Base-by-base conservation (phyloP, 2,329 filamentous ascomycete genomes). In the Microascus cirrosus region DNA sequence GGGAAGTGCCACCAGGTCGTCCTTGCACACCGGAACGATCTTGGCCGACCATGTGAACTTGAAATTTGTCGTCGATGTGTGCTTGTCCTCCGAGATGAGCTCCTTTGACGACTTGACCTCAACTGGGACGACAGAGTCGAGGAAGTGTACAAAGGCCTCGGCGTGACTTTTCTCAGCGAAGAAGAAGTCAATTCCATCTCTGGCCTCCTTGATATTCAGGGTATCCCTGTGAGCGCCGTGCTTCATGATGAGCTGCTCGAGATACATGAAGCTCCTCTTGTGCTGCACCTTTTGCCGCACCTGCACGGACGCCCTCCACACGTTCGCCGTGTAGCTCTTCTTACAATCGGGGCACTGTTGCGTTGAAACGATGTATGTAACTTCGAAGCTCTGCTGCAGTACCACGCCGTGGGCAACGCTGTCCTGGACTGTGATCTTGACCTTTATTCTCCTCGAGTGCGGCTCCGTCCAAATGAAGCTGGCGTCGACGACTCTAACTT, bases 381-480 rank as follows among this genome's bases (percentile, higher is more conserved):
- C 91, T 74, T 97, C 93, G 69, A 99, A 96, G 55, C 85, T 87
- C 73, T 99, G 94, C 73, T 99, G 94, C 65, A 99, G 77, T 59
- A 86, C 71, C 53, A 85, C 78, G 28, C 82, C 83, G 58, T 84
- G 82, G 56, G 80, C 79, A 1, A 85, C 81, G 24, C 78, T 73
- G 60, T 84, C 82, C 68, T 97, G 94, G 54, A 97, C 86, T 1
- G 94, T 97, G 71, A 99, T 86, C 77, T 96, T 96, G 71, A 97
- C 86, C 74, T 92, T 95, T 62, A 97, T 81, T 69, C 94, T 81
- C 68, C 90, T 81, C 65, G 92, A 96, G 75, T 99, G 94, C 12
- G 94, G 93, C 73, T 99, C 94, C 1, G 94, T 99, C 94, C 94
- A 99, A 68, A 97, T 89, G 69, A 97, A 99, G 66, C 85, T 89